These are phyloP conservation scores for Sclerotinia subarctica DNA, from an alignment of 2,329 filamentous ascomycete genomes.

Conservation along the genomic window DNA sequence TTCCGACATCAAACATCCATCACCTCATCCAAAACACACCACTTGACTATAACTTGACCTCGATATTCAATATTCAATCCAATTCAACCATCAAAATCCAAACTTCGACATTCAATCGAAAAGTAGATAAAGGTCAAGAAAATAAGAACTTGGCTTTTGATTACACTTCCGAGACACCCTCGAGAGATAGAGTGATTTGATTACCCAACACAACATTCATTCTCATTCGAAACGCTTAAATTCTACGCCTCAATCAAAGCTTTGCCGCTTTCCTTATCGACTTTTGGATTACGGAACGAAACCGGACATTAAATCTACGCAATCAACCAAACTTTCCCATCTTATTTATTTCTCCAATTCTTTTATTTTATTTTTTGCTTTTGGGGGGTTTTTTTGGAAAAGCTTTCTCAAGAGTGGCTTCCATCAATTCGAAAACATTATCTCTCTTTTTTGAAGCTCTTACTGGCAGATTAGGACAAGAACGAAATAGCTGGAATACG, in stretches of 20 bases:
- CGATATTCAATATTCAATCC: not conserved
- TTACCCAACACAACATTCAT: constrained; percentile 19
- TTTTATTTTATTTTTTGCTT: constrained; percentile 1
- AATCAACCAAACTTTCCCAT: constrained; percentile 11
- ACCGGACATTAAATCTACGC: constrained; percentile 24
- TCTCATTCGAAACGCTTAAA: constrained; percentile 13
- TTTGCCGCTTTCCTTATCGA: constrained; percentile 24
- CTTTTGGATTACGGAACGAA: constrained; percentile 37
- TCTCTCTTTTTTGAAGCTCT: not conserved
- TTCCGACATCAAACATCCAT: not conserved
- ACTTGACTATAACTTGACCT: constrained; percentile 2
- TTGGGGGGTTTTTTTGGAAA: not conserved
- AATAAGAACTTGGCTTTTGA: constrained; percentile 25
- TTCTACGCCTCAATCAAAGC: not conserved
- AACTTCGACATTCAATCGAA: not conserved
- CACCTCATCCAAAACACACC: not conserved
- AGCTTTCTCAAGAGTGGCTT: not conserved
- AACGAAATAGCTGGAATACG: constrained; percentile 10
- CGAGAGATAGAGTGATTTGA: not conserved
- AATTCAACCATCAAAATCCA: constrained; percentile 9
- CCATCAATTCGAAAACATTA: not conserved
- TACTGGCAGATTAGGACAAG: not conserved
- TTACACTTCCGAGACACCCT: constrained; percentile 30
- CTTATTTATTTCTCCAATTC: constrained; percentile 12
- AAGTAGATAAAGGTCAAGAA: constrained; percentile 30